Evolutionary conservation across 2,329 filamentous ascomycete species (phyloP), one percentile per base, ranked within the genome.

Genomic region (Fusarium papillatum): DNA sequence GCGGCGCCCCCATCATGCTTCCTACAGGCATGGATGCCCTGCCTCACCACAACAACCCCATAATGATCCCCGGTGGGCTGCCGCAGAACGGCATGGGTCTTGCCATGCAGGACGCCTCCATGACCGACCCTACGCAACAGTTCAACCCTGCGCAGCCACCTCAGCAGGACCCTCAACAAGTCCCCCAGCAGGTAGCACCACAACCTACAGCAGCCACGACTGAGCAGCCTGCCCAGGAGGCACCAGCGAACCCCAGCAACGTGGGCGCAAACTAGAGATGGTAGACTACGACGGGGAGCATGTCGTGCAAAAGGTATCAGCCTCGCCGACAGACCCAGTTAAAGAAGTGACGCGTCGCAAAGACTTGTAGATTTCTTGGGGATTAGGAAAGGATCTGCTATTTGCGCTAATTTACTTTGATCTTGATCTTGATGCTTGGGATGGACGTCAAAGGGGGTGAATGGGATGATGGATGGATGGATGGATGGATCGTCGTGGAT

Each of bases 11-110:
- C 26, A 70, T 81, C 55, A 77, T 80, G 69, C 69, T 82, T 22
- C 64, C 73, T n/a, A 57, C 72, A 7, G 68, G 76, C 48, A 76
- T 80, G 68, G 74, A 73, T 19, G 71, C 68, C 57, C 68, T 81
- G n/a, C 77, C 76, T 50, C 76, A 75, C 29, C 77, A 79, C 55
- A 76, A 70, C 41, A 75, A 75, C 65, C 73, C 75, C n/a, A 77
- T 81, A 67, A 74, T 79, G 61, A 72, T 81, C 61, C 53, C 73
- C 14, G 72, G 68, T 17, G 71, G 73, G 19, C 59, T 79, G 17
- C 60, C 65, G 43, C 76, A 71, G 43, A 70, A 73, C 24, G 64
- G 59, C 16, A 78, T 76, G 59, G 53, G 34, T 43, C 39, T 79
- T 8, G 34, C 78, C 6, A 73, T 80, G 46, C 67, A 73, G 13